Evolutionary conservation across 2,329 filamentous ascomycete genomes (phyloP).

Genomic region (Penicillium aurantiogriseum): DNA sequence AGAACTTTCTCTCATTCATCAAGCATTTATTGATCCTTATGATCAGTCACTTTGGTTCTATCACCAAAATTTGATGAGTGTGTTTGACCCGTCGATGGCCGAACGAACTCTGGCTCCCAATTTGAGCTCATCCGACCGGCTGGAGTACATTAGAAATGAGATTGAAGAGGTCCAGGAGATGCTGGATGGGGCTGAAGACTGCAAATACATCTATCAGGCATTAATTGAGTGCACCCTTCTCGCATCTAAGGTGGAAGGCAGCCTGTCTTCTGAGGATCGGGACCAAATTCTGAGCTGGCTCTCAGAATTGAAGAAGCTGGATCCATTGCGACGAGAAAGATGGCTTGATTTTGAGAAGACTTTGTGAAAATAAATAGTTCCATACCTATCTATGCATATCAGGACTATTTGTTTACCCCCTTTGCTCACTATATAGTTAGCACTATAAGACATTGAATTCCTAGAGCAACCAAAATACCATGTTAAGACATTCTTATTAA

Average conservation of each 20-base stretch:
- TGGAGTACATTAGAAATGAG: constrained; percentile 66
- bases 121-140: constrained; percentile 60
- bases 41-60: constrained; percentile 98
- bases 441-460: background rate
- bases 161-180: constrained; percentile 70
- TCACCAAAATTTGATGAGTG: constrained; percentile 80
- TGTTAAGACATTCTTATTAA: background rate
- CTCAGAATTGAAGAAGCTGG: constrained; percentile 63
- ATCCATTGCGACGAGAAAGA: constrained; percentile 70
- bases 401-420: constrained; percentile 7
- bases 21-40: constrained; percentile 83
- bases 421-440: background rate
- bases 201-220: constrained; percentile 88
- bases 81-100: constrained; percentile 54
- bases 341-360: constrained; percentile 68
- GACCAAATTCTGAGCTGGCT: constrained; percentile 59
- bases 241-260: constrained; percentile 51
- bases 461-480: background rate
- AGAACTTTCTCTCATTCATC: constrained; percentile 74
- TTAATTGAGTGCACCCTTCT: constrained; percentile 72
- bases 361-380: constrained; percentile 32
- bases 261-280: constrained; percentile 44
- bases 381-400: background rate
- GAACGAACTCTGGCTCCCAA: constrained; percentile 62
- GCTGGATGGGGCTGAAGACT: constrained; percentile 64